A percentile compares a stretch with the other conserved stretches of the same genome.
phyloP scores from a whole-genome alignment of 129 eudicot species.

The Artemisia argyi region DNA sequence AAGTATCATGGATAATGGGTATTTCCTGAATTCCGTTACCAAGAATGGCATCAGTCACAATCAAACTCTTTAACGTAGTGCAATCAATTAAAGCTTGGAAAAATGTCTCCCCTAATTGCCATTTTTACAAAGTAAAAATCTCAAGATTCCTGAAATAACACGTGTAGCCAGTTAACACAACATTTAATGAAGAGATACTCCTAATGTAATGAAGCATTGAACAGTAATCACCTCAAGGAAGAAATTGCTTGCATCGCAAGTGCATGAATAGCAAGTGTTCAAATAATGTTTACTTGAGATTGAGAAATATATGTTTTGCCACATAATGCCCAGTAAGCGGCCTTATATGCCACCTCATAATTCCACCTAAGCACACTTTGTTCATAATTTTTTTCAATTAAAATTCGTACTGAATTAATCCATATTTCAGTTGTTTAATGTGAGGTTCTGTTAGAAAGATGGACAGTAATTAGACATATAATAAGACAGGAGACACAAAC shows the following conservation, averaged over 20 bases:
- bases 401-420: too few species aligned
- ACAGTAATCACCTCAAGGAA: conserved; percentile 55
- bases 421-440: too few species aligned
- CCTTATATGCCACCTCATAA: too few species aligned
- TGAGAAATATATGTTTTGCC: background rate
- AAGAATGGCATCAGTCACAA: conserved; percentile 79
- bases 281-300: conserved; percentile 62
- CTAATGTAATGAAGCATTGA: conserved; percentile 16
- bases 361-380: too few species aligned
- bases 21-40: conserved; percentile 90
- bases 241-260: conserved; percentile 82
- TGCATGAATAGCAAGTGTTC: conserved; percentile 54
- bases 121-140: conserved; percentile 74
- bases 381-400: too few species aligned
- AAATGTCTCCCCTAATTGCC: conserved; percentile 82
- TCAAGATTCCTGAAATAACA: conserved; percentile 70
- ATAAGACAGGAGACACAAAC: too few species aligned
- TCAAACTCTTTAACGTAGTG: conserved; percentile 66
- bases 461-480: too few species aligned
- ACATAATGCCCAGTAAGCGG: too few species aligned
- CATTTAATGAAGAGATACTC: background rate
- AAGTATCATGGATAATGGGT: conserved; percentile 67
- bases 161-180: conserved; percentile 23
- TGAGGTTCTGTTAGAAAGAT: too few species aligned
- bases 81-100: conserved; percentile 77